Evolutionary conservation across 805 yeast genomes (phyloP).

Genomic region (Zygoascus biomembranicola): DNA sequence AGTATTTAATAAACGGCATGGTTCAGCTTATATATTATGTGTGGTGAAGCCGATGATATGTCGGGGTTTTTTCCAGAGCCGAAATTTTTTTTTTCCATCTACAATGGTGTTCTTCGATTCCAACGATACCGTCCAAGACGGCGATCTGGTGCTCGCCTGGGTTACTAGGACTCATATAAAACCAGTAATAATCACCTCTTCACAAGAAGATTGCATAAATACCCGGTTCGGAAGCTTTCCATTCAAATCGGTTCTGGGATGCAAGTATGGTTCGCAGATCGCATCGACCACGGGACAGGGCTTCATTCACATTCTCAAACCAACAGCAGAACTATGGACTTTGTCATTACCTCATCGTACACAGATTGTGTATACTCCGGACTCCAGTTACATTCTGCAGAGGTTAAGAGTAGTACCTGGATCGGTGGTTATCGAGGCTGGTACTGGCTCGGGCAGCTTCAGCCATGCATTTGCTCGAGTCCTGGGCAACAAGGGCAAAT

Average conservation of each 20-base stretch:
- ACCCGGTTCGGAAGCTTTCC: constrained; percentile 87
- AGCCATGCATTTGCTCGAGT: constrained; percentile 89
- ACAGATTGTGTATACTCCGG: constrained; percentile 95
- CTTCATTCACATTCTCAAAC: constrained; percentile 79
- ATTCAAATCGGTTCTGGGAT: constrained; percentile 77
- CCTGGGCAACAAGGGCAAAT: constrained; percentile 48
- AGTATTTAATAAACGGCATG: neutral
- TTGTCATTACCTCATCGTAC: constrained; percentile 94
- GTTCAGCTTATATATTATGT: neutral
- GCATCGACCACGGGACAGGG: constrained; percentile 60
- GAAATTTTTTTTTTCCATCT: neutral
- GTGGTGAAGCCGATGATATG: too few species aligned
- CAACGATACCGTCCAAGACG: constrained; percentile 67
- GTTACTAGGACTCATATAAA: constrained; percentile 72
- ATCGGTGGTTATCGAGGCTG: constrained; percentile 84
- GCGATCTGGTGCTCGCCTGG: constrained; percentile 82
- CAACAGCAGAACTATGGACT: constrained; percentile 95
- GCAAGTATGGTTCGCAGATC: constrained; percentile 77
- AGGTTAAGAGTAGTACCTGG: constrained; percentile 68
- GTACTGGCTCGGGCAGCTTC: constrained; percentile 95
- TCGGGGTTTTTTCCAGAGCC: too few species aligned
- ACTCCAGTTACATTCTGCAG: constrained; percentile 83
- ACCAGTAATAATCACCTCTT: constrained; percentile 51
- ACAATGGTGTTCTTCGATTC: constrained; percentile 41
- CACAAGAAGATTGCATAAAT: constrained; percentile 50